Evolutionary conservation across 345 rosid species (phyloP).

Genomic region (Lepidium aucheri): DNA sequence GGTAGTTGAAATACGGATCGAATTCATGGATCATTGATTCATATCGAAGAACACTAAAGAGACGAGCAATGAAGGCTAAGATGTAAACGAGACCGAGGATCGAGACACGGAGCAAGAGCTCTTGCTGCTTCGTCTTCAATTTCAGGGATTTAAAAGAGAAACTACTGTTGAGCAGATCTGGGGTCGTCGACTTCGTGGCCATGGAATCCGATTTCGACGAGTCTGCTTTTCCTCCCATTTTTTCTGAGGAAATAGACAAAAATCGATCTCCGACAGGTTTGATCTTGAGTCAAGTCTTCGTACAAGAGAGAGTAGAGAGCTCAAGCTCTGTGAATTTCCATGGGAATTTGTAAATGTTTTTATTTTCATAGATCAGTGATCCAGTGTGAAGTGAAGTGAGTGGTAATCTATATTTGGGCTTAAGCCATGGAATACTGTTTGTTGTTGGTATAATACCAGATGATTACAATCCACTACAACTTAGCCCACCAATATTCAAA

Average conservation of each 20-base stretch:
- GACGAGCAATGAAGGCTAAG: slow-evolving; percentile 76
- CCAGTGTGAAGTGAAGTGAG: neutral
- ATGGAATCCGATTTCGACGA: slow-evolving; percentile 11
- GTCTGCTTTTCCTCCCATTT: slow-evolving; percentile 12
- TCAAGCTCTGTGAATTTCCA: neutral
- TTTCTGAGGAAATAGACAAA: neutral
- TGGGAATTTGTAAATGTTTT: neutral
- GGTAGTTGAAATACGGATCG: slow-evolving; percentile 94
- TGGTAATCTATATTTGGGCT: neutral
- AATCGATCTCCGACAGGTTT: neutral
- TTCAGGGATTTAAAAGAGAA: slow-evolving; percentile 43
- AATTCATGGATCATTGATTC: slow-evolving; percentile 99
- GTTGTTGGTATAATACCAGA: too few species aligned
- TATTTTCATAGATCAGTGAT: neutral
- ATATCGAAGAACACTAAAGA: slow-evolving; percentile 88
- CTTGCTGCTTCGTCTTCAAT: slow-evolving; percentile 87
- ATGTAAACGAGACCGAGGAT: slow-evolving; percentile 82
- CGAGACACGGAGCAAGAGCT: slow-evolving; percentile 77
- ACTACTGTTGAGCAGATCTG: slow-evolving; percentile 40
- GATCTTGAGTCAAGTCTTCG: slow-evolving; percentile 16
- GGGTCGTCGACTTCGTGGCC: slow-evolving; percentile 3
- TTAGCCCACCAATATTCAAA: neutral
- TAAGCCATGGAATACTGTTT: neutral
- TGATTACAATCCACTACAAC: too few species aligned
- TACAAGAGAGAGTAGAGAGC: neutral